Evolutionary conservation across 75 land plant species (phyloP).

Genomic region (Pseudotsuga menziesii): DNA sequence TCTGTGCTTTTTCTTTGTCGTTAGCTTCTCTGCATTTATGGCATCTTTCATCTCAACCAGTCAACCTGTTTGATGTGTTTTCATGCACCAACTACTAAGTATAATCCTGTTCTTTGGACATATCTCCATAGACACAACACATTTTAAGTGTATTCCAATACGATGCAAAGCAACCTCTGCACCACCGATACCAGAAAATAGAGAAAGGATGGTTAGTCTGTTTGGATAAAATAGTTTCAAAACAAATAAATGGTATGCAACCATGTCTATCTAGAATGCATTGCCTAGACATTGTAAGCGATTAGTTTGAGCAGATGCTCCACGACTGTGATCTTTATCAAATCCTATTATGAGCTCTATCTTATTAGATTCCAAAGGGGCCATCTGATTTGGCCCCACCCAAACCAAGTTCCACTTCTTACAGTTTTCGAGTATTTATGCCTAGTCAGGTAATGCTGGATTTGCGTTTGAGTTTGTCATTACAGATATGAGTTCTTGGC

Average conservation of each 20-base stretch:
- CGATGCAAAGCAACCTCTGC: conserved; percentile 44
- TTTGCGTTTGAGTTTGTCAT: conserved; percentile 16
- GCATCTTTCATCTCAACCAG: conserved; percentile 53
- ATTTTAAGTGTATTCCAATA: conserved; percentile 24
- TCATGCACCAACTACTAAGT: conserved; percentile 74
- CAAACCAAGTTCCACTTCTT: conserved; percentile 72
- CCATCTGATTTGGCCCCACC: conserved; percentile 59
- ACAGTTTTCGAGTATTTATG: conserved; percentile 38
- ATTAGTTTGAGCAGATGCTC: conserved; percentile 46
- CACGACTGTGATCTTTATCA: conserved; percentile 73
- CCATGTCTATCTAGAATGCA: conserved; percentile 57
- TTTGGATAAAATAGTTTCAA: conserved; percentile 29
- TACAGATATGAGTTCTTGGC: conserved; percentile 20
- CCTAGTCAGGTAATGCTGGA: conserved; percentile 36
- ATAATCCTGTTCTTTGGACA: conserved; percentile 37
- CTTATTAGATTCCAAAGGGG: conserved; percentile 76
- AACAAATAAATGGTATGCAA: conserved; percentile 38
- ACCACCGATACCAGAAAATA: conserved; percentile 45
- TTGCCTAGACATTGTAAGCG: conserved; percentile 64
- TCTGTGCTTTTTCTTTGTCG: no score
- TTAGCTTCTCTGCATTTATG: no score
- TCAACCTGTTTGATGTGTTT: conserved; percentile 61
- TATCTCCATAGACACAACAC: conserved; percentile 32
- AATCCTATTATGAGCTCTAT: conserved; percentile 67
- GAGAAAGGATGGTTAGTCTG: conserved; percentile 29